These are phyloP conservation scores for Aspergillus brasiliensis DNA, from an alignment of 2,329 filamentous ascomycete species.

Conservation along the genomic window DNA sequence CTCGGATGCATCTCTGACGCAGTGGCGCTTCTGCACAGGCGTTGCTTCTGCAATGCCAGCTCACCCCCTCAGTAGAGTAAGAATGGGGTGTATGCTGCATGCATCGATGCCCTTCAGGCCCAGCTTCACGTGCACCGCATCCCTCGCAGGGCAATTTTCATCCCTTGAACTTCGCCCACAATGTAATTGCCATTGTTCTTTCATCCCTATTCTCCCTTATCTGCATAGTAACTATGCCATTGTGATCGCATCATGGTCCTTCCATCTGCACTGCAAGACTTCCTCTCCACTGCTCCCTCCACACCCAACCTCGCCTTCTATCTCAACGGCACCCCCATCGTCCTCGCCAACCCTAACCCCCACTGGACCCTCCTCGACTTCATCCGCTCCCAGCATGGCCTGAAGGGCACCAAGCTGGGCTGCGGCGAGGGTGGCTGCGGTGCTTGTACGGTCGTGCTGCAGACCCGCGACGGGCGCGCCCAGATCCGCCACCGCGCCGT, in stretches of 20 bases:
- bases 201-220: background rate
- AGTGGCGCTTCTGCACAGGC: no score
- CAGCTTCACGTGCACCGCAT: no score
- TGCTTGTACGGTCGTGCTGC: conserved; percentile 76
- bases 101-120: no score
- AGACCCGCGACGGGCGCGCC: conserved; percentile 55
- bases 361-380: conserved; percentile 82
- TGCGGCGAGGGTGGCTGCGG: conserved; percentile 81
- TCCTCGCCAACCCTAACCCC: conserved; percentile 74
- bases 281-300: background rate
- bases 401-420: conserved; percentile 80
- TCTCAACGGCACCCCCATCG: conserved; percentile 72
- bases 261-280: conserved; percentile 57
- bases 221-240: background rate
- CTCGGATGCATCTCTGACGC: no score
- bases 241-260: background rate
- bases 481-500: conserved; percentile 86
- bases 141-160: no score
- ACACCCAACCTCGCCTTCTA: conserved; percentile 71
- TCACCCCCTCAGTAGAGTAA: no score
- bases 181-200: no score
- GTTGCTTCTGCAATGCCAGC: no score
- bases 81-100: no score
- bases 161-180: no score
- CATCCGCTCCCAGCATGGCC: conserved; percentile 64